Base-by-base conservation (phyloP, 495 filamentous ascomycete genomes). In the Podospora fimiseda region DNA sequence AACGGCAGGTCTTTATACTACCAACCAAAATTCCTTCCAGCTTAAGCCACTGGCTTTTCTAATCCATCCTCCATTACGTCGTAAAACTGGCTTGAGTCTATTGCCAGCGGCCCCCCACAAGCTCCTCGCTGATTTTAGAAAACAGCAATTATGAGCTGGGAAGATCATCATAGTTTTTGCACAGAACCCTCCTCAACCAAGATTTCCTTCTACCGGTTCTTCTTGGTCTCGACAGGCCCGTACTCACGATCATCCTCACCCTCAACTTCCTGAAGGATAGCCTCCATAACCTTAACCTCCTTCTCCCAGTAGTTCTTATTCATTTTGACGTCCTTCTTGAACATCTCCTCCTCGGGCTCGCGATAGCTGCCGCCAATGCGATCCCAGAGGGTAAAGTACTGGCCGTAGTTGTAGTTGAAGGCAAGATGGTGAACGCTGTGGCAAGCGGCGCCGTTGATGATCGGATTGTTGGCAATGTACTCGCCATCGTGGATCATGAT, bases 371-470 rank as follows among this genome's bases (percentile, higher is more conserved):
- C 87, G 53, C 89, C 88, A 30, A 97, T 63, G 44, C 93, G 83
- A 64, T 97, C 92, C 91, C 91, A 97, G 27, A 96, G 71, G 4
- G 93, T 97, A 2, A 88, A 95, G 74, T 90, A 97, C 67, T 97
- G 92, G 52, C 93, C 92, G 58, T 96, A 97, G 74, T 96, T 97
- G 80, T 90, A 95, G 74, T 94, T 95, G 82, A 97, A 97, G 70
- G 94, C 94, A n/a, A 95, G 72, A 66, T 97, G 92, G 68, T 97
- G 90, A 11, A 65, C 43, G 36, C 55, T 59, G 70, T 97, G 92
- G 74, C 92, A 97, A 30, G 92, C 92, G 18, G 92, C 92, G 38
- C 92, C 92, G 69, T 97, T 97, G 62, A 96, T 84, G 55, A 96
- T 69, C 6, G 88, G 85, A 64, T 83, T 86, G 69, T 96, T 87